Conservation (phyloP, 345 rosid species). For the Aegle marmelos region DNA sequence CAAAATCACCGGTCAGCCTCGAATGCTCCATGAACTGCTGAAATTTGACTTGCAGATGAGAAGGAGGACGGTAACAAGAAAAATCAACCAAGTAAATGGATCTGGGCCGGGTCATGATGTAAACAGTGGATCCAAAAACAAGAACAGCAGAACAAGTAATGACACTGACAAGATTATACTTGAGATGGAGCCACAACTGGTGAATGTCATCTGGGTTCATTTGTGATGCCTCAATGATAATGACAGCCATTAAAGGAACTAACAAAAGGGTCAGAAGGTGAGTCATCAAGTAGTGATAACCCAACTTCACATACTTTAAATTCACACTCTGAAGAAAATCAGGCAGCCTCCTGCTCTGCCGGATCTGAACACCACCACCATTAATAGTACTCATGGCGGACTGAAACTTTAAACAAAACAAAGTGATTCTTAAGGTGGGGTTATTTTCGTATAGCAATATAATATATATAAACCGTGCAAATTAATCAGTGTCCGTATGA, state of each 20-base stretch:
- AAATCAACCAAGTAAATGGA: constrained; percentile 73
- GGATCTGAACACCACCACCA: constrained; percentile 69
- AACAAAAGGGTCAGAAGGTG: constrained; percentile 69
- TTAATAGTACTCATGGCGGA: constrained; percentile 38
- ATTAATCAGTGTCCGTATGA: not conserved
- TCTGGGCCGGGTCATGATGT: constrained; percentile 80
- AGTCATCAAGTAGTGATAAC: constrained; percentile 75
- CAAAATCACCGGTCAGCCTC: constrained; percentile 60
- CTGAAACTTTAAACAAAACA: not conserved
- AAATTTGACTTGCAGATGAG: constrained; percentile 45
- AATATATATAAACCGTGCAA: not conserved
- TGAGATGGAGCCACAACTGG: constrained; percentile 81
- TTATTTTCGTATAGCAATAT: not conserved
- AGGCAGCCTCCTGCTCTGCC: constrained; percentile 52
- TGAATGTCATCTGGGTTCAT: constrained; percentile 57
- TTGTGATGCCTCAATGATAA: constrained; percentile 52
- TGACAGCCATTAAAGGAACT: constrained; percentile 64
- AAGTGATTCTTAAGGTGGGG: constrained; percentile 10
- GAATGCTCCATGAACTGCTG: constrained; percentile 81
- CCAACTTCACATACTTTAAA: constrained; percentile 81
- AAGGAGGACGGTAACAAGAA: constrained; percentile 76
- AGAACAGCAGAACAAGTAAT: constrained; percentile 58
- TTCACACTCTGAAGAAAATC: constrained; percentile 89
- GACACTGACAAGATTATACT: constrained; percentile 73
- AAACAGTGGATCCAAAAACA: constrained; percentile 66